Conservation (phyloP, 768 basidiomycete species). For the Psilocybe cyanescens region DNA sequence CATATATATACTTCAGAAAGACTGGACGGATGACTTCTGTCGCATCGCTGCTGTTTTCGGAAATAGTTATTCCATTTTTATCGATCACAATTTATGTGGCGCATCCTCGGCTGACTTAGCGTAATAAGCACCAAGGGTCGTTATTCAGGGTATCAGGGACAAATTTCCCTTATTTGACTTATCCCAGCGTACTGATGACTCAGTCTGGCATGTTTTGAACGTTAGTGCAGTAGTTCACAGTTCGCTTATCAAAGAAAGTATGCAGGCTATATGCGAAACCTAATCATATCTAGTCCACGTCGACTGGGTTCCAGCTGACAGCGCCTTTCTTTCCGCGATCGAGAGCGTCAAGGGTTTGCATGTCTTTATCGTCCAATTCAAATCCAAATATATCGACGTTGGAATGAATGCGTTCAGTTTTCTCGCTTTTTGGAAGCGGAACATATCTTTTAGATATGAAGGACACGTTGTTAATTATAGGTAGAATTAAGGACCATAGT, state of each 20-base stretch:
- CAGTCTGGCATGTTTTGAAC: no score
- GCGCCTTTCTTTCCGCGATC: constrained; percentile 77
- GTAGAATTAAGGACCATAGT: neutral
- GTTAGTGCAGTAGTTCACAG: no score
- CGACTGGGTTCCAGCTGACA: constrained; percentile 85
- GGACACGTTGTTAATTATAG: neutral
- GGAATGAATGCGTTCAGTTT: constrained; percentile 67
- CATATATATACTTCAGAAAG: no score
- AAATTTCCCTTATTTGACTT: no score
- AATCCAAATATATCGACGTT: constrained; percentile 83
- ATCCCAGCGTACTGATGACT: no score
- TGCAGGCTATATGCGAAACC: neutral
- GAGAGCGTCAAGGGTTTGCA: constrained; percentile 65
- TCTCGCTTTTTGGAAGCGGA: constrained; percentile 83
- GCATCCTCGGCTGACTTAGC: neutral
- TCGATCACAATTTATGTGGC: neutral
- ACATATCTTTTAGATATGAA: constrained; percentile 57
- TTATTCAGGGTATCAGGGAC: neutral
- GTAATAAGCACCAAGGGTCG: neutral
- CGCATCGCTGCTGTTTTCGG: neutral
- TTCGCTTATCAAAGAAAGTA: neutral
- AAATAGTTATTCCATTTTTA: neutral
- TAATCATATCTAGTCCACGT: constrained; percentile 40
- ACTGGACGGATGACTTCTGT: neutral
- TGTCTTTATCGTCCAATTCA: constrained; percentile 65